phyloP scores from a whole-genome alignment of 352 stramenopile species.

The Phytophthora pistaciae region DNA sequence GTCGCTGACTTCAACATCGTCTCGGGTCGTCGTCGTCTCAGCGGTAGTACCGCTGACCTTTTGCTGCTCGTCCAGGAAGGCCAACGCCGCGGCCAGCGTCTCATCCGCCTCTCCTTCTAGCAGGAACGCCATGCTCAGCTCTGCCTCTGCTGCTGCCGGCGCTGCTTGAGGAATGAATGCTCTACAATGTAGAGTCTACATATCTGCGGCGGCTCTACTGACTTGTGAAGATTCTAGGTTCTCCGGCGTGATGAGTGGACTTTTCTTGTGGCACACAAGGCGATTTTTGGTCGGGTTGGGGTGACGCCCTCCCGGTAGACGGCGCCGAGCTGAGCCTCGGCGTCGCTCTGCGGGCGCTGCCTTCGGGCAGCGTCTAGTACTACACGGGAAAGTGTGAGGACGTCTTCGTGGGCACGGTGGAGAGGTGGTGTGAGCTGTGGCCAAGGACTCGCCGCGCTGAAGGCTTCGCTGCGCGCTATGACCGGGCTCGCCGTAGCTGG shows the following conservation, averaged over 20 bases:
- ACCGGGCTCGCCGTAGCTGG: no score
- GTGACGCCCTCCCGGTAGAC: no score
- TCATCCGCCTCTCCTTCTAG: constrained; percentile 37
- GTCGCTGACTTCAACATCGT: constrained; percentile 4
- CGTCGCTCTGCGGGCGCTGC: no score
- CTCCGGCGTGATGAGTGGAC: constrained; percentile 19
- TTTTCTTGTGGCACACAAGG: constrained; percentile 22
- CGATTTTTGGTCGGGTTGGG: no score
- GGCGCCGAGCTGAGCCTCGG: no score
- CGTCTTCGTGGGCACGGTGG: no score
- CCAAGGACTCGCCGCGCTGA: no score
- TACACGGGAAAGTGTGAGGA: no score
- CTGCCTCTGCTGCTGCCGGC: constrained; percentile 5
- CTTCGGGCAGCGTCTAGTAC: no score
- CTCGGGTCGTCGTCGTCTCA: not conserved
- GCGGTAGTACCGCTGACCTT: not conserved
- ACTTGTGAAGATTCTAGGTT: constrained; percentile 9
- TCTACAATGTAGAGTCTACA: no score
- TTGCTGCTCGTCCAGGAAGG: constrained; percentile 36
- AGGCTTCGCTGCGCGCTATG: no score
- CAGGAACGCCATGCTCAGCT: constrained; percentile 33
- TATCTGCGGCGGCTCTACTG: not conserved
- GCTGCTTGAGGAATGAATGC: constrained; percentile 25
- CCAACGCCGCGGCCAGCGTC: constrained; percentile 34
- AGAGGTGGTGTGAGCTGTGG: no score